phyloP scores from a whole-genome alignment of 352 stramenopile species.

The Aphanomyces astaci region DNA sequence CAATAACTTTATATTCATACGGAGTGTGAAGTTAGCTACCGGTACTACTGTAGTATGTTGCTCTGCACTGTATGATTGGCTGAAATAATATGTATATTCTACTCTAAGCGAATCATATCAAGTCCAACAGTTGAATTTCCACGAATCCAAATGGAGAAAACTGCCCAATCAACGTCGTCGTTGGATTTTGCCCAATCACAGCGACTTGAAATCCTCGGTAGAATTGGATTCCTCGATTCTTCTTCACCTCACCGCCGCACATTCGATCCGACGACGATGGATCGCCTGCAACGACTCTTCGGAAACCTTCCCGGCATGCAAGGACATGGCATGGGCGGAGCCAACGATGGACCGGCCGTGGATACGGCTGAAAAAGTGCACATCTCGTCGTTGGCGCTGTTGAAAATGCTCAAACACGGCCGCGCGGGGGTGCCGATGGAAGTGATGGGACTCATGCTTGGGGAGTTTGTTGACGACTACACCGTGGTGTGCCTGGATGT shows the following conservation, averaged over 20 bases:
- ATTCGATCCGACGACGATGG: conserved; percentile 37
- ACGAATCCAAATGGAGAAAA: too few relatives aligned
- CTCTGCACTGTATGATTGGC: background rate
- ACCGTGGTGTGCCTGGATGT: conserved; percentile 99
- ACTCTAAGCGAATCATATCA: background rate
- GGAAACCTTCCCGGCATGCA: conserved; percentile 72
- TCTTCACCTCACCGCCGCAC: background rate
- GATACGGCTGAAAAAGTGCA: conserved; percentile 99
- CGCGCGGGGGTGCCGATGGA: conserved; percentile 99
- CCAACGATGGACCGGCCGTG: conserved; percentile 87
- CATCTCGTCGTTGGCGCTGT: conserved; percentile 96
- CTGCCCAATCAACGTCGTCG: background rate
- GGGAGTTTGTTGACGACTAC: conserved; percentile 99
- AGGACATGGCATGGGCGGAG: conserved; percentile 47
- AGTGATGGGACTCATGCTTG: conserved; percentile 99
- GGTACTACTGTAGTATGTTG: too few relatives aligned
- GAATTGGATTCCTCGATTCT: background rate
- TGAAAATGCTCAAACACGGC: conserved; percentile 99
- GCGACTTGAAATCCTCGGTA: background rate
- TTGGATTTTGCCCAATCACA: background rate
- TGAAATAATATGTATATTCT: background rate
- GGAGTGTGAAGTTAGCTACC: too few relatives aligned
- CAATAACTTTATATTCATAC: too few relatives aligned
- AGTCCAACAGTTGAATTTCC: background rate
- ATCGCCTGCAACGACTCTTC: conserved; percentile 80